Evolutionary conservation across 2,329 filamentous ascomycete genomes (phyloP), one percentile per base, ranked within the genome.

Genomic region (Verticillium dahliae): DNA sequence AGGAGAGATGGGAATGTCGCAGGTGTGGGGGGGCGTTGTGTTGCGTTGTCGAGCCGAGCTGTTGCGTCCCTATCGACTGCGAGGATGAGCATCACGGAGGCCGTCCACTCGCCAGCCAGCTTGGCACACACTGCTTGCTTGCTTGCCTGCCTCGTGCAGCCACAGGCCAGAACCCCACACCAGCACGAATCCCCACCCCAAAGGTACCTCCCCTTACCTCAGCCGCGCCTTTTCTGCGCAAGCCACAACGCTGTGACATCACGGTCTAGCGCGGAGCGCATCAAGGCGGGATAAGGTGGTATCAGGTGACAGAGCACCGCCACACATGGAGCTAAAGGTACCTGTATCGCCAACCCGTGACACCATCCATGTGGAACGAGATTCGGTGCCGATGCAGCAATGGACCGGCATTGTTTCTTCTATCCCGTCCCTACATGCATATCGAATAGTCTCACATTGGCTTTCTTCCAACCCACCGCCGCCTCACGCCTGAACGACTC

Each of bases 181-280:
- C 27, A 31, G 27, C 27, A 57, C 14, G 15, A 35, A 34, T 57
- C 55, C 34, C 55, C 55, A 57, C 55, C 18, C 18, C 5, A 10
- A 9, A 18, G 33, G 11, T 57, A n/a, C 27, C 27, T 31, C 27
- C 4, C 27, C 27, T 31, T 31, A 31, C 31, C 9, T 57, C 55
- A 57, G 55, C 55, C 55, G 55, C 14, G 52, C 55, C 27, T 6
- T n/a, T 14, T 35, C 3, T 52, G 45, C 45, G 18, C 45, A 22
- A 34, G 55, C 55, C 55, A 38, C 41, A 31, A 52, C 33, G 57
- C 38, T 39, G 63, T 65, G 63, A 65, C 63, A 65, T 65, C 63
- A 65, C 63, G 59, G 56, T n/a, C 11, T 11, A 35, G n/a, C 15
- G 45, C 50, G 27, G n/a, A 14, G 14, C 56, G 6, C 45, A 59